A percentile compares a stretch with the other conserved stretches of the same genome.
These are phyloP conservation scores for Pythium phragmitis DNA, from an alignment of 352 stramenopile species.

Conservation along the genomic window DNA sequence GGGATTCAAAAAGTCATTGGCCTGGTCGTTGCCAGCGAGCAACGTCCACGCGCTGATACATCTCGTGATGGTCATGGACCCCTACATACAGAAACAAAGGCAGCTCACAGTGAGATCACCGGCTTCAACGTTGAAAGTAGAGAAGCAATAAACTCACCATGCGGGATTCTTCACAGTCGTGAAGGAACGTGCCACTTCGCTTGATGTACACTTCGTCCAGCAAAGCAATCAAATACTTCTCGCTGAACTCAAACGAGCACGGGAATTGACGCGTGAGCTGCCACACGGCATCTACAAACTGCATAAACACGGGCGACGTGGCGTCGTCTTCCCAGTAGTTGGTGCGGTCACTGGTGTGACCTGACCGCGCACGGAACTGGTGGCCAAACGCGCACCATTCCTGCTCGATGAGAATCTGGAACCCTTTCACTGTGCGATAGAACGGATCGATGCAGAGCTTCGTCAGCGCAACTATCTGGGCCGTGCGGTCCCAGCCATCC, in stretches of 20 bases:
- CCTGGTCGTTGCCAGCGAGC: constrained; percentile 39
- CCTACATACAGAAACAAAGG: constrained; percentile 33
- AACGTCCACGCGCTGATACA: constrained; percentile 74
- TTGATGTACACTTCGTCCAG: constrained; percentile 96
- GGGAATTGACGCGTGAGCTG: constrained; percentile 97
- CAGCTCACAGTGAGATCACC: neutral
- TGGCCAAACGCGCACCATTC: constrained; percentile 99
- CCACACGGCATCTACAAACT: constrained; percentile 98
- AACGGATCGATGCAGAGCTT: constrained; percentile 97
- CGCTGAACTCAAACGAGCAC: constrained; percentile 98
- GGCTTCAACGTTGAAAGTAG: neutral
- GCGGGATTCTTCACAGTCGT: constrained; percentile 93
- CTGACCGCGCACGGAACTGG: constrained; percentile 94
- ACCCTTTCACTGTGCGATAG: constrained; percentile 96
- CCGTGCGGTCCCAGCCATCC: constrained; percentile 98
- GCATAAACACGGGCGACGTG: constrained; percentile 97
- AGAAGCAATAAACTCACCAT: constrained; percentile 37
- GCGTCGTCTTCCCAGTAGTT: constrained; percentile 94
- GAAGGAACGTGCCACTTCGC: constrained; percentile 97
- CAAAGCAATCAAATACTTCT: constrained; percentile 90
- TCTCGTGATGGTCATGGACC: constrained; percentile 50
- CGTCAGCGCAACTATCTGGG: constrained; percentile 93
- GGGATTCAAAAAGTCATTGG: constrained; percentile 65
- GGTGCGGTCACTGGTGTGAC: constrained; percentile 50
- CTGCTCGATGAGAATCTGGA: constrained; percentile 97